phyloP scores from a whole-genome alignment of 2,329 filamentous ascomycete species.

The Fusarium pilosicola region DNA sequence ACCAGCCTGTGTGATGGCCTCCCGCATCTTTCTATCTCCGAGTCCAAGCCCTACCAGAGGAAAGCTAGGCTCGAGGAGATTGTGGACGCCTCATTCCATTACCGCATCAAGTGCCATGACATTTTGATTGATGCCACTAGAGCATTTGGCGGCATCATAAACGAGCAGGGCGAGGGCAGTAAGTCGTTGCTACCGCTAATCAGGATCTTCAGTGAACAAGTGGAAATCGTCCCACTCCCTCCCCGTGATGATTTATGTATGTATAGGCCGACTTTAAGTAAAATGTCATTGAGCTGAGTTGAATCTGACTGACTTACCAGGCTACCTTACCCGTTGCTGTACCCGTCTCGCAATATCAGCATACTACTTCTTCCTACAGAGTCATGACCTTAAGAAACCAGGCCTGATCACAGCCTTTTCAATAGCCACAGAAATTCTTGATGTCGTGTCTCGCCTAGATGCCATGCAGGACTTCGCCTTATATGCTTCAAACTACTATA shows the following conservation, averaged over 20 bases:
- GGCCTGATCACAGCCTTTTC: not conserved
- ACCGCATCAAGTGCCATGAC: not conserved
- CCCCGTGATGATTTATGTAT: not conserved
- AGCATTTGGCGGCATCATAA: not conserved
- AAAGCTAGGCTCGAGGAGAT: not conserved
- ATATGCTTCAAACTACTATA: not conserved
- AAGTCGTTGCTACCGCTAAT: not conserved
- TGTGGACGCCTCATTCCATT: not conserved
- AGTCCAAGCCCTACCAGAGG: not conserved
- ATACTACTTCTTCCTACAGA: conserved; percentile 1
- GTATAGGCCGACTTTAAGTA: not conserved
- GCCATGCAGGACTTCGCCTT: conserved; percentile 1
- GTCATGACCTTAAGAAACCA: not conserved
- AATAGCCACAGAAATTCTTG: not conserved
- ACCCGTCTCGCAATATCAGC: not conserved
- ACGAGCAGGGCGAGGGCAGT: not conserved
- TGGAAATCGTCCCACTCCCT: not conserved
- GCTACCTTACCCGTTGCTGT: not conserved
- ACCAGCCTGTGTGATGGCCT: not conserved
- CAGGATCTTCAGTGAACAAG: not conserved
- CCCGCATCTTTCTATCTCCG: not conserved
- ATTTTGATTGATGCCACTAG: not conserved
- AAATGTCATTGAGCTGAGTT: not conserved
- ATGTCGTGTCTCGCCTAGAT: conserved; percentile 3
- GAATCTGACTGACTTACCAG: not conserved